phyloP scores from a whole-genome alignment of 177 flowering plant species.

The Vitis hybrid region DNA sequence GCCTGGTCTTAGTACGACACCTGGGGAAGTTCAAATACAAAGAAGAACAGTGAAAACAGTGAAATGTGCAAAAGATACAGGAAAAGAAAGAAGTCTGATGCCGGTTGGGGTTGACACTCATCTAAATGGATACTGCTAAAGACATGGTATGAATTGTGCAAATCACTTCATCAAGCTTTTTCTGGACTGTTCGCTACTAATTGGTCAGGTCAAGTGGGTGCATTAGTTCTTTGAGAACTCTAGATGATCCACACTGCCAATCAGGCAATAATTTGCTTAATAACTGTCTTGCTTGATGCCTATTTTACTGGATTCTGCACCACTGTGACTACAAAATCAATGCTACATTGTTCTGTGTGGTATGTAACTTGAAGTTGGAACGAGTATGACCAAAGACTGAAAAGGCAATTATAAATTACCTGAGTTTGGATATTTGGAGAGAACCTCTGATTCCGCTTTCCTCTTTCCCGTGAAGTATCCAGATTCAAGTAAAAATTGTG shows the following conservation, averaged over 20 bases:
- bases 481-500: constrained; percentile 73
- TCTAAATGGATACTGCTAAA: too few relatives aligned
- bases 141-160: too few relatives aligned
- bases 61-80: neutral
- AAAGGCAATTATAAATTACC: constrained; percentile 38
- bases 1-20: constrained; percentile 89
- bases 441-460: constrained; percentile 91
- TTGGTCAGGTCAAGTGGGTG: too few relatives aligned
- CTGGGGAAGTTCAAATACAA: constrained; percentile 32
- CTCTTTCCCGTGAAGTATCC: constrained; percentile 96
- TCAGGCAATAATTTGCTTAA: neutral
- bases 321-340: neutral
- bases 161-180: too few relatives aligned
- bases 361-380: neutral
- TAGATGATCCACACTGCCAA: too few relatives aligned
- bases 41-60: neutral
- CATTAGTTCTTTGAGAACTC: neutral
- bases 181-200: too few relatives aligned
- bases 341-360: neutral
- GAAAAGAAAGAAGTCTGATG: neutral
- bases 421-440: constrained; percentile 72
- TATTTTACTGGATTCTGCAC: neutral
- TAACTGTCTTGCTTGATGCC: neutral
- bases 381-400: neutral
- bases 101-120: too few relatives aligned